Evolutionary conservation across 768 basidiomycete genomes (phyloP), one percentile per base, ranked within the genome.

Genomic region (Lentinus tigrinus): DNA sequence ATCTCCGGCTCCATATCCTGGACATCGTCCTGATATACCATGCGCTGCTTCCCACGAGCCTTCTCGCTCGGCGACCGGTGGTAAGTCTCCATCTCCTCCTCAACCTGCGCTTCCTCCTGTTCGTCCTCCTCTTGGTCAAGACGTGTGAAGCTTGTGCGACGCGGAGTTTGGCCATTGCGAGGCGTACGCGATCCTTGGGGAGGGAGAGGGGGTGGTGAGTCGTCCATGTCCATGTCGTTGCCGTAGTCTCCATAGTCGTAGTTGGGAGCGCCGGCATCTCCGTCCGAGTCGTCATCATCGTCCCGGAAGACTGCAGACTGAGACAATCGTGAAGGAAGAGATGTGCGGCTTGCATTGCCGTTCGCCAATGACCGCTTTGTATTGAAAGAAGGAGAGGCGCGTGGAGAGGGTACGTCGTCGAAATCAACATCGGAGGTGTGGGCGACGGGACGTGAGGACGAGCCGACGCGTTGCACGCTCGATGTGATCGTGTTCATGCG

Each of bases 91-190:
- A 62, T 54, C 39, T 49, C 48, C 17, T 61, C 47, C 17, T 67
- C 66, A 2, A 61, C 62, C 39, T 71, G 67, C 1, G 63, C 71
- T 3, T 79, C 78, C 2, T 79, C 77, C 0, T 78, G 76, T 13
- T 77, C 76, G 14, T 75, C 77, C 5, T 43, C 44, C n/a, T 79
- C 81, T 42, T 78, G 77, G 57, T 77, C 79, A 66, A 82, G 74
- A 50, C 79, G 78, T 8, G 73, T 70, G 52, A 85, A 85, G 72
- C 50, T 76, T 68, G 47, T 76, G 11, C 63, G 58, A 16, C 63
- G 52, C 3, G 63, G 43, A 0, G 54, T 52, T 52, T 55, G 54
- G 0, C 31, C 34, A 11, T 42, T 53, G 24, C 37, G 54, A 24
- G 43, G 58, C 3, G 48, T 56, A 14, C 38, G 51, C 23, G 40